Base-by-base conservation (phyloP, 257 asterid species). In the Phtheirospermum japonicum region DNA sequence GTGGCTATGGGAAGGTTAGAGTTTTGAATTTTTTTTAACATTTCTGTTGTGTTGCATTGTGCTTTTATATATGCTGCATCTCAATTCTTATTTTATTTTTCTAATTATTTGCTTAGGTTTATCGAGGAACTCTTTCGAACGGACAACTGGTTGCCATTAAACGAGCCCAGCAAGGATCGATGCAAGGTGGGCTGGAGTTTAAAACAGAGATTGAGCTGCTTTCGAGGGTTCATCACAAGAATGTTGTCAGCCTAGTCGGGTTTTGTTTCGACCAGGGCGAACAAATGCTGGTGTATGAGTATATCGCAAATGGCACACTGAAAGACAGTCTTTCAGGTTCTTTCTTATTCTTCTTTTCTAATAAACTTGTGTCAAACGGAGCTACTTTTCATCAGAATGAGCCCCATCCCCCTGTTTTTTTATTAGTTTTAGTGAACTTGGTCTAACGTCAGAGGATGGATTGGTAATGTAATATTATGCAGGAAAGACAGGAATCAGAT, bases 241-340 rank as follows among this genome's bases (percentile, higher is more conserved):
- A 90, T 42, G 94, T 88, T 4, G 98, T 90, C 23, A 73, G 84
- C 78, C 94, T 90, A 9, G 88, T 88, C 14, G 98, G 98, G 55
- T 90, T 88, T 73, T 90, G 98, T 59, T 90, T 85, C 49, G 98
- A 90, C 64, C 94, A 85, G 81, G 95, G 95, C 2, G 98, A 90
- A 67, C 97, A 90, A 69, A 87, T 90, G 95, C 74, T 90, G 59
- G 83, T 90, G 19, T 90, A 90, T 18, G 97, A 90, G 79, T 90
- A 77, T 32, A 83, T 90, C 59, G 73, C 93, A 4, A 87, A 84
- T 63, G 97, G 97, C 64, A 90, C 94, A 59, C 83, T 90, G 16
- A 75, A 83, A 54, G 95, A 88, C 42, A 53, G 80, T 58, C 83
- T 91, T 63, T 73, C 83, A 67, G 98, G 98, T 90, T 48, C 54